phyloP scores from a whole-genome alignment of 768 basidiomycete genomes.

The Termitomyces heimii region DNA sequence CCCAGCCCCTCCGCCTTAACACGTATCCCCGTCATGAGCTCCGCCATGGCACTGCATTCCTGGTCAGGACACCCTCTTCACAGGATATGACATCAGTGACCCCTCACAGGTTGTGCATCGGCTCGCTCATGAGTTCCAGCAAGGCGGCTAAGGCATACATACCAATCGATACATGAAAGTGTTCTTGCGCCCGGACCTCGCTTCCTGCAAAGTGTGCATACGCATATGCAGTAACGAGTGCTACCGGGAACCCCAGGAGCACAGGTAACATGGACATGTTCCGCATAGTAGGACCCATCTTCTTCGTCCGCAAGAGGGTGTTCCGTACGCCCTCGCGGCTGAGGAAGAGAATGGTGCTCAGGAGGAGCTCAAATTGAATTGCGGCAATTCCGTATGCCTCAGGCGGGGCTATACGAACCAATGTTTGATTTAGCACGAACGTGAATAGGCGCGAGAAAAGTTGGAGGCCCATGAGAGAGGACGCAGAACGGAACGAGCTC shows the following conservation, averaged over 20 bases:
- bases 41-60: constrained; percentile 51
- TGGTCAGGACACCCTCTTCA: constrained; percentile 1
- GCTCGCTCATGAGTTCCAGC: constrained; percentile 77
- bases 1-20: constrained; percentile 85
- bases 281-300: constrained; percentile 18
- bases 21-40: constrained; percentile 62
- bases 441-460: constrained; percentile 80
- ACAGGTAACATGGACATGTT: constrained; percentile 64
- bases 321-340: constrained; percentile 91
- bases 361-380: constrained; percentile 89
- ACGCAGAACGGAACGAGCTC: constrained; percentile 36
- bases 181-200: constrained; percentile 53
- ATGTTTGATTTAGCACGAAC: constrained; percentile 82
- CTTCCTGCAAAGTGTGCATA: constrained; percentile 51
- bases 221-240: constrained; percentile 40
- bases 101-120: constrained; percentile 66
- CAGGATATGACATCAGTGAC: constrained; percentile 1
- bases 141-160: constrained; percentile 74
- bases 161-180: constrained; percentile 56
- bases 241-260: constrained; percentile 60
- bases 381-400: constrained; percentile 85
- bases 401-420: constrained; percentile 80
- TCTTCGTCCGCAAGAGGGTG: constrained; percentile 61
- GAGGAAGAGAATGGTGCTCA: constrained; percentile 87
- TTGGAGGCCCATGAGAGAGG: constrained; percentile 81